Conservation (phyloP, 2,329 filamentous ascomycete genomes). For the Stromatinia cepivora region DNA sequence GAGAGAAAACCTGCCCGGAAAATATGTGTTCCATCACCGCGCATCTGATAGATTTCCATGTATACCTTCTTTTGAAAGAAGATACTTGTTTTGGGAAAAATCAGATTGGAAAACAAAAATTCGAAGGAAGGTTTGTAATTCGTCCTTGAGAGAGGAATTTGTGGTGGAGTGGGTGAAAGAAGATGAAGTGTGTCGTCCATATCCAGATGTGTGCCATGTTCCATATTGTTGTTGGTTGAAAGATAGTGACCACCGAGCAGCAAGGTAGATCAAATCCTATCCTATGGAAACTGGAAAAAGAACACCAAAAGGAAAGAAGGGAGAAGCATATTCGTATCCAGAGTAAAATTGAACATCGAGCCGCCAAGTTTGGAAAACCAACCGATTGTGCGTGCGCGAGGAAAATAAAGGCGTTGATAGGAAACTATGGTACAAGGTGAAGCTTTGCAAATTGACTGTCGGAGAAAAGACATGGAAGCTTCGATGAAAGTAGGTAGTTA, state of each 20-base stretch:
- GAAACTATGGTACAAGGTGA: slow-evolving; percentile 7
- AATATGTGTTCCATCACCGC: neutral
- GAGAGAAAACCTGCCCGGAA: neutral
- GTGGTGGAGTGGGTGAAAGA: neutral
- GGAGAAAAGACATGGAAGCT: neutral
- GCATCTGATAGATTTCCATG: neutral
- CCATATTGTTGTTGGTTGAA: neutral
- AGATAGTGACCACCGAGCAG: neutral
- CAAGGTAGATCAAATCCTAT: neutral
- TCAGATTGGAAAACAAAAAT: neutral
- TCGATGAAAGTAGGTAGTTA: neutral
- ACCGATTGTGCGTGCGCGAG: neutral
- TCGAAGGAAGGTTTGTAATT: neutral
- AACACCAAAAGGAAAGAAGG: neutral
- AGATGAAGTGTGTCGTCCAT: neutral
- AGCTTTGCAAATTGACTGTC: neutral
- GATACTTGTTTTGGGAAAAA: too few relatives aligned
- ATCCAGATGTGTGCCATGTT: neutral
- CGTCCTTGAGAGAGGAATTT: neutral
- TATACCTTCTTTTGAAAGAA: too few relatives aligned
- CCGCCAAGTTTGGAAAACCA: neutral
- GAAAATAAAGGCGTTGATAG: neutral
- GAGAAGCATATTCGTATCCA: neutral
- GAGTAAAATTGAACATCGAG: neutral
- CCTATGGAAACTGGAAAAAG: neutral